Evolutionary conservation across 2,329 filamentous ascomycete genomes (phyloP), one percentile per base, ranked within the genome.

Genomic region (Rhytidhysteron rufulum): DNA sequence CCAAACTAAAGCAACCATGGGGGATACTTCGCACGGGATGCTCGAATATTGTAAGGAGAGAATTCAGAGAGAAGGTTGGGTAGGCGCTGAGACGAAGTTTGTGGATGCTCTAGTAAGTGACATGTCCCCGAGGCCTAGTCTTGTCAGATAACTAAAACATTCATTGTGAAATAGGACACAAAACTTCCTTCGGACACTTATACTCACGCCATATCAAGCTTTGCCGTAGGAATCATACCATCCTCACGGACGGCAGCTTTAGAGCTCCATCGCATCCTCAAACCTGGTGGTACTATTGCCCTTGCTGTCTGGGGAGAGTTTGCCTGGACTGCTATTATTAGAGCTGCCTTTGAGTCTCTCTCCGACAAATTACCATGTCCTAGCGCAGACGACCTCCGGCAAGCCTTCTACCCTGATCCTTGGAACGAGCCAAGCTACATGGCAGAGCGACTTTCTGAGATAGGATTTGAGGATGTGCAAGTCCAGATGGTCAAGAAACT

Each of bases 281-380:
- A 79, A 80, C 54, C 86, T 84, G 2, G 78, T 80, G 6, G 71
- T 68, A 1, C 73, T 73, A 40, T 77, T 78, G 5, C 77, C 76
- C 6, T 79, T 79, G 29, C 83, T 82, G 1, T 41, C 30, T 44
- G 42, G 42, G 18, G 37, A 15, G 8, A 4, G 6, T 25, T 37
- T 3, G 42, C 33, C 34, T 44, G 42, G 42, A 40, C 24, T 34
- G 15, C 31, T 4, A 22, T 22, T 13, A 27, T 36, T 10, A 25
- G 16, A 21, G 17, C 10, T 9, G 38, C 38, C 7, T 30, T 38
- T 10, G 11, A 4, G 11, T 20, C 21, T 16, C 33, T 41, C n/a
- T 17, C 31, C n/a, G 31, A 17, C n/a, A 10, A 13, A 19, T 17
- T 17, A 10, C 31, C 10, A 10, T 16, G 11, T 10, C 31, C 31